These are phyloP conservation scores for Myrmaecium sp. DNA, from an alignment of 2,329 filamentous ascomycete genomes.

Conservation along the genomic window DNA sequence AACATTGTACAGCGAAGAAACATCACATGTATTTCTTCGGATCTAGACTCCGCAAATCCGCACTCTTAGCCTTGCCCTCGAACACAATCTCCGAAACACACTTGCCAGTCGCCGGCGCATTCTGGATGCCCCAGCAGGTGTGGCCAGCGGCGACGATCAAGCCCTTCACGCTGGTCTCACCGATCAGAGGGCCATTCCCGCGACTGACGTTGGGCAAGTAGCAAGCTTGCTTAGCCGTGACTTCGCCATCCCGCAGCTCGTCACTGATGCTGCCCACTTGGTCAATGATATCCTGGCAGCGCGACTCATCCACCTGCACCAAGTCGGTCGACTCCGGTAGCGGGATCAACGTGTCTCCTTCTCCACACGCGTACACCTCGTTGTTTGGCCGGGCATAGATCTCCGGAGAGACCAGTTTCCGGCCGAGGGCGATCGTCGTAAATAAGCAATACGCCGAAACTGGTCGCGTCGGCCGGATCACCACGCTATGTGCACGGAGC, in stretches of 20 bases:
- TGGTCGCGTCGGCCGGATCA: constrained; percentile 38
- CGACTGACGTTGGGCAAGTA: constrained; percentile 64
- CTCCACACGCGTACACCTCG: constrained; percentile 88
- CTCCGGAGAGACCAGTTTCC: constrained; percentile 62
- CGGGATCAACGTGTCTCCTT: constrained; percentile 60
- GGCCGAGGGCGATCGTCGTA: constrained; percentile 64
- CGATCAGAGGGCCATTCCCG: constrained; percentile 57
- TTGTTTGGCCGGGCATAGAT: constrained; percentile 82
- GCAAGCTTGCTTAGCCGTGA: constrained; percentile 72
- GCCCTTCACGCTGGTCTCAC: constrained; percentile 54
- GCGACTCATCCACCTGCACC: constrained; percentile 55
- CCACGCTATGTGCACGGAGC: constrained; percentile 46
- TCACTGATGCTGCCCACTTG: constrained; percentile 49
- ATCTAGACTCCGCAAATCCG: constrained; percentile 24
- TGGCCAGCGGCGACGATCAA: constrained; percentile 76
- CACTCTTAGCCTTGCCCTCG: constrained; percentile 26
- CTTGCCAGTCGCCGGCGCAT: constrained; percentile 61
- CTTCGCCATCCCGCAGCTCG: constrained; percentile 28
- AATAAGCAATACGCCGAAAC: constrained; percentile 68
- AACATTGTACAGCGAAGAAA: not conserved
- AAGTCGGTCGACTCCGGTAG: constrained; percentile 60
- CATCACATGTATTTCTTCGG: constrained; percentile 15
- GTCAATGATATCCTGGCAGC: constrained; percentile 73
- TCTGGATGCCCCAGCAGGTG: constrained; percentile 97
- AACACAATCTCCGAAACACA: constrained; percentile 29